Evolutionary conservation across 345 rosid species (phyloP), one percentile per base, ranked within the genome.

Genomic region (Citrus reticulata): DNA sequence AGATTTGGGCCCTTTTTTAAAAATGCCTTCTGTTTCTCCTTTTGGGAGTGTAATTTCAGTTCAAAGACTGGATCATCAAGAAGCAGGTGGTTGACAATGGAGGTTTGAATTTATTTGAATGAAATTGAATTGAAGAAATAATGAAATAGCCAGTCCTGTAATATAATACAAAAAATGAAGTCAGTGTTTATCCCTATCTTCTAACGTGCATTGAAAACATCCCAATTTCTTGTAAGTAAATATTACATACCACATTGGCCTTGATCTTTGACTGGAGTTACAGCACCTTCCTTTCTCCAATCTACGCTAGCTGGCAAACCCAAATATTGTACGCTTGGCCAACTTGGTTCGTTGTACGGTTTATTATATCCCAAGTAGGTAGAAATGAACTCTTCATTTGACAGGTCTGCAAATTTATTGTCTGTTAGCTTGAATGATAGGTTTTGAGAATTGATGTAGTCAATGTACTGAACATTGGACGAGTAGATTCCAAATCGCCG

Each of bases 271-370:
- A 95, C 58, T 35, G 94, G 91, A 80, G 97, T 93, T 22, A 91
- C 98, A 60, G 91, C 96, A 5, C 94, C 97, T 83, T 85, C 72
- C 83, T 81, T 76, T 81, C 97, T 90, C 99, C 99, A 94, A 80
- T 96, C 99, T 59, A 92, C 85, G 24, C 77, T 29, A 2, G 39
- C 37, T 1, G 97, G 88, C 80, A 70, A 74, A 42, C 84, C 76
- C 24, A 24, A 11, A 57, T 32, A 9, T 37, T 46, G 22, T 16
- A 27, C 8, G 68, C 70, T 10, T 27, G 73, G 58, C 25, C 24
- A 42, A 39, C n/a, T 83, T 58, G 63, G 29, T 29, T 37, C 24
- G 40, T 35, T 72, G 27, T 22, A 51, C 42, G 1, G 74, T 19
- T 46, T 29, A 68, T 59, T 57, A 65, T 80, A 88, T 27, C 98